Evolutionary conservation across 176 grass and related monocot genomes (phyloP), one percentile per base, ranked within the genome.

Genomic region (Zoysia pacifica): DNA sequence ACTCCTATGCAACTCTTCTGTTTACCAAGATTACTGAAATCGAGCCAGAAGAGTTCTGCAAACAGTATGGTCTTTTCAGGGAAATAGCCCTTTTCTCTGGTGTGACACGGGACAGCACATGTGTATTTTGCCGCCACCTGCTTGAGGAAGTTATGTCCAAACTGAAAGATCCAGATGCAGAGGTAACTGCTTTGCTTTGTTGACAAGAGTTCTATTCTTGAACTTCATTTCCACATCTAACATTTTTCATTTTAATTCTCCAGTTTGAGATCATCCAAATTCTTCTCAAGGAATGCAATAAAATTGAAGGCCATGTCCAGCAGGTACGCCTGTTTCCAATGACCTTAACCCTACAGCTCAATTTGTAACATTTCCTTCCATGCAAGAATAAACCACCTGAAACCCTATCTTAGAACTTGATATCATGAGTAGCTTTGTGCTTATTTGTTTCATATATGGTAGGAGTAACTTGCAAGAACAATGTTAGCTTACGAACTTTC

Each of bases 261-360:
- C 54, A 99, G 96, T 70, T 95, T 38, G 96, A 99, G 84, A 81
- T 93, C 56, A 84, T 99, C 65, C 64, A 93, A 75, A 85, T 91
- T 58, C 96, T 99, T 48, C 60, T 95, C 7, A 95, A 95, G 82
- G 96, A 94, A 73, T 95, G 96, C 77, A 99, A 81, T 67, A 94
- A 91, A 80, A 72, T 91, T 0, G 84, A 94, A 86, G 85, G 80
- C 40, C 84, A 99, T 70, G 90, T 70, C 18, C 83, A 94, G 69
- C 81, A 98, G 90, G 96, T 98, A 86, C 9, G 11, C 9, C 2
- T 62, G 2, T 65, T 48, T 48, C 54, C 16, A 48, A 8, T 20
- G 11, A 63, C 12, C 28, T 69, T n/a, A 47, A 19, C 11, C 18
- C 35, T 59, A 40, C 44, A 64, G 53, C 7, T 66, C 67, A 76